Conservation (phyloP, 1,139 yeast genomes). For the Kodamaea fungicola region DNA sequence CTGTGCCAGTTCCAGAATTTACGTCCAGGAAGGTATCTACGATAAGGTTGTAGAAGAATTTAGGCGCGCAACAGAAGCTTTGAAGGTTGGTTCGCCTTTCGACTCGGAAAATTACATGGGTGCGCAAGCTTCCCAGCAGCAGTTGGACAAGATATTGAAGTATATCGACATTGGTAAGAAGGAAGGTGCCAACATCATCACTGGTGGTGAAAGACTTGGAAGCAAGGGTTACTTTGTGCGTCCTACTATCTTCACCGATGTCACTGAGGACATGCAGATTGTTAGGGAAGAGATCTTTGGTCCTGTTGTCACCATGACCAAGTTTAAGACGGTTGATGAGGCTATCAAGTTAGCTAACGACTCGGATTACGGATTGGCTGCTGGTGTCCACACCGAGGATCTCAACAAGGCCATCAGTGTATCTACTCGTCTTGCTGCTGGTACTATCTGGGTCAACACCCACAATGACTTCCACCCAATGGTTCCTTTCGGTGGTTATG, state of each 20-base stretch:
- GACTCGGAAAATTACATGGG: constrained; percentile 74
- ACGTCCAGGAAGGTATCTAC: constrained; percentile 72
- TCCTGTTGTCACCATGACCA: constrained; percentile 74
- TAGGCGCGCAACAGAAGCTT: constrained; percentile 53
- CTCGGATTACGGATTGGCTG: constrained; percentile 78
- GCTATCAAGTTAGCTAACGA: constrained; percentile 68
- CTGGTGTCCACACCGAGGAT: constrained; percentile 74
- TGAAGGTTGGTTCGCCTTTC: constrained; percentile 74
- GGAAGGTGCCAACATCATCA: constrained; percentile 70
- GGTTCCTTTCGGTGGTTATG: constrained; percentile 86
- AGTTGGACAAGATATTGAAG: constrained; percentile 68
- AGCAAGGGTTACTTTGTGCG: constrained; percentile 71
- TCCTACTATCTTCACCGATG: constrained; percentile 79
- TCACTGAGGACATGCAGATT: constrained; percentile 61
- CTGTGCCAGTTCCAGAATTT: constrained; percentile 82
- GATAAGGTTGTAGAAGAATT: constrained; percentile 62
- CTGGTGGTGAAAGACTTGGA: constrained; percentile 74
- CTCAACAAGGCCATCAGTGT: constrained; percentile 45
- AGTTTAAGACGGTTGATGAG: constrained; percentile 71
- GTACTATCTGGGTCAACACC: constrained; percentile 83
- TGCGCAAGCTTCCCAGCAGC: constrained; percentile 76
- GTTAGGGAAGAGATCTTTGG: constrained; percentile 85
- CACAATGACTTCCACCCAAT: constrained; percentile 80
- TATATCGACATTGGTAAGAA: constrained; percentile 71
- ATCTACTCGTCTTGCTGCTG: constrained; percentile 67